A percentile compares a stretch with the other conserved stretches of the same genome.
Evolutionary conservation across 306 rosid genomes (phyloP).

Genomic region (Vigna reflexopilosa): DNA sequence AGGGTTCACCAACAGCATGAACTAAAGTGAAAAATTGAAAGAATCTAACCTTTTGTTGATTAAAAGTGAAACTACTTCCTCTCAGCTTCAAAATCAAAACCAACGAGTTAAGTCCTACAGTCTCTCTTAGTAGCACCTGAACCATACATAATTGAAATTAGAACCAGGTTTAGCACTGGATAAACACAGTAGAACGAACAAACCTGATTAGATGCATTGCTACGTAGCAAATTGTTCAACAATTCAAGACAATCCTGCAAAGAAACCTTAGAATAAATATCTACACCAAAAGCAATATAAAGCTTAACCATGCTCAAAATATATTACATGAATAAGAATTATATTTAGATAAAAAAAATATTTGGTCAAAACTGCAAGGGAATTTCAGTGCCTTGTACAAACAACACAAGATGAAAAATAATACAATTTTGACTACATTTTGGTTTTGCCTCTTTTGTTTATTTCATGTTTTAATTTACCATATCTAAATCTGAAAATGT

Average conservation of each 20-base stretch:
- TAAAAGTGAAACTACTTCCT: conserved; percentile 70
- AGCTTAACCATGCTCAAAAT: neutral
- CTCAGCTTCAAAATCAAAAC: conserved; percentile 73
- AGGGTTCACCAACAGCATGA: conserved; percentile 38
- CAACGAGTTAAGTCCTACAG: conserved; percentile 79
- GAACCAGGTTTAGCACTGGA: conserved; percentile 26
- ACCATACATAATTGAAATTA: conserved; percentile 33
- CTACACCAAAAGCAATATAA: conserved; percentile 5
- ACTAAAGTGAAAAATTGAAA: conserved; percentile 37
- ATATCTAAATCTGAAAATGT: neutral
- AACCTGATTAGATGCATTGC: conserved; percentile 81
- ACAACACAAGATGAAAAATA: neutral
- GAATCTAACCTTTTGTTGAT: conserved; percentile 87
- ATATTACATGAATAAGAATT: neutral
- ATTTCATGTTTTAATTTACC: neutral
- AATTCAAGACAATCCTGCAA: conserved; percentile 85
- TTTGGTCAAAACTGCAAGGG: neutral
- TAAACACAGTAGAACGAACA: conserved; percentile 40
- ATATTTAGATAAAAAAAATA: neutral
- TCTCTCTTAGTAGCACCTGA: conserved; percentile 83
- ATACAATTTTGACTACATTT: conserved; percentile 3
- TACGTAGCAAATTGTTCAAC: conserved; percentile 75
- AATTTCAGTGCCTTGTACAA: neutral
- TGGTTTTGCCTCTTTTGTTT: neutral
- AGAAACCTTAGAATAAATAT: conserved; percentile 47